phyloP scores from a whole-genome alignment of 2,329 filamentous ascomycete genomes.

The Bipolaris oryzae region DNA sequence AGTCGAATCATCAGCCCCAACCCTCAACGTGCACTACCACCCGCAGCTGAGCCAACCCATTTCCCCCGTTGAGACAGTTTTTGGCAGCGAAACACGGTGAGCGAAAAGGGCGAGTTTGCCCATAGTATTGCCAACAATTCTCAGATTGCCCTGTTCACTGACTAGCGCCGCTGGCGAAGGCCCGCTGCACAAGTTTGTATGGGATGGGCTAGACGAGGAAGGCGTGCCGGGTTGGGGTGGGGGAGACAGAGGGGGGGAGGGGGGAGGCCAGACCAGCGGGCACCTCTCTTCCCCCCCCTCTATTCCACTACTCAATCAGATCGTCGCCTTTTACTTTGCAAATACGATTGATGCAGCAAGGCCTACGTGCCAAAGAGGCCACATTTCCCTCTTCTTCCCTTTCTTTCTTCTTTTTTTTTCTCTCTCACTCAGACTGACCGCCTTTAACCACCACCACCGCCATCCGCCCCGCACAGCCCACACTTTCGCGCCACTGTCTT shows the following conservation, averaged over 20 bases:
- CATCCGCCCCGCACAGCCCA: neutral
- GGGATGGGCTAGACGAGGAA: conserved; percentile 12
- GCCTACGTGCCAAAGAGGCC: neutral
- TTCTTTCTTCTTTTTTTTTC: too few species aligned
- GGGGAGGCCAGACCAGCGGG: neutral
- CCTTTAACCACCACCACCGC: neutral
- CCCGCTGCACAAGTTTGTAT: neutral
- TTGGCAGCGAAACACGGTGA: neutral
- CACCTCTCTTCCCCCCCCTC: neutral
- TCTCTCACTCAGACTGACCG: neutral
- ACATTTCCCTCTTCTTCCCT: neutral
- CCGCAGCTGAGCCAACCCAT: neutral
- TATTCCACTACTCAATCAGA: too few species aligned
- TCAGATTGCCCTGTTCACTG: neutral
- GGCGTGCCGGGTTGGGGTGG: conserved; percentile 10
- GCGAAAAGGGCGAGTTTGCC: neutral
- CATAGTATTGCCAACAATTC: too few species aligned
- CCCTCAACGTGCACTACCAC: conserved; percentile 11
- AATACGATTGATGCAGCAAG: too few species aligned
- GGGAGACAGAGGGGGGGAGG: neutral
- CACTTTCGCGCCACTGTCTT: too few species aligned
- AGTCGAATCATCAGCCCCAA: conserved; percentile 13
- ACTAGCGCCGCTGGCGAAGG: neutral
- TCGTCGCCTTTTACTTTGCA: too few species aligned
- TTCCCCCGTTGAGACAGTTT: neutral